A percentile compares a stretch with the other conserved stretches of the same genome.
phyloP scores from a whole-genome alignment of 225 moss, liverwort and hornwort genomes.

The Sphagnum contortum region DNA sequence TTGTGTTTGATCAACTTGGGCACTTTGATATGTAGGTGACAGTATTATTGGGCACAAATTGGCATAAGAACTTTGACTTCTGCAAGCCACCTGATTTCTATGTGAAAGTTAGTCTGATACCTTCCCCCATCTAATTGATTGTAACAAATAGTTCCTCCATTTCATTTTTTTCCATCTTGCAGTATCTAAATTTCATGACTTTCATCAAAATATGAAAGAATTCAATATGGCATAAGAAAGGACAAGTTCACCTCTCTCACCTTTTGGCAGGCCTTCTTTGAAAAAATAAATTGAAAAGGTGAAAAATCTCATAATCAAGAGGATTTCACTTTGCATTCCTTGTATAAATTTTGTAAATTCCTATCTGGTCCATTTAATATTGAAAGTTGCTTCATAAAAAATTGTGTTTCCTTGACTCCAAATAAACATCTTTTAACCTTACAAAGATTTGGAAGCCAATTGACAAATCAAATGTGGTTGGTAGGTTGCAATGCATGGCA shows the following conservation, averaged over 20 bases:
- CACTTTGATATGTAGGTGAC: slow-evolving; percentile 40
- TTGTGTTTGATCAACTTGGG: too few species aligned
- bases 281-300: background rate
- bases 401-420: background rate
- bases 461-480: background rate
- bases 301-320: background rate
- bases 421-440: background rate
- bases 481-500: slow-evolving; percentile 65
- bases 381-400: background rate
- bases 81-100: slow-evolving; percentile 83
- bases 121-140: background rate
- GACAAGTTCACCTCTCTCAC: background rate
- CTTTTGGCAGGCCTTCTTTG: background rate
- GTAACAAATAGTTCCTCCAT: background rate
- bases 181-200: background rate
- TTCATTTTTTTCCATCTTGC: background rate
- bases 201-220: background rate
- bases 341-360: background rate
- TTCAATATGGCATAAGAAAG: background rate
- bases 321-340: background rate
- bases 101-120: slow-evolving; percentile 46
- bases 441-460: background rate
- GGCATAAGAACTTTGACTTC: slow-evolving; percentile 70
- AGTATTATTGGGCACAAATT: slow-evolving; percentile 68
- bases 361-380: too few species aligned